These are phyloP conservation scores for Cyphellophora attinorum DNA, from an alignment of 2,329 filamentous ascomycete genomes.

Conservation along the genomic window DNA sequence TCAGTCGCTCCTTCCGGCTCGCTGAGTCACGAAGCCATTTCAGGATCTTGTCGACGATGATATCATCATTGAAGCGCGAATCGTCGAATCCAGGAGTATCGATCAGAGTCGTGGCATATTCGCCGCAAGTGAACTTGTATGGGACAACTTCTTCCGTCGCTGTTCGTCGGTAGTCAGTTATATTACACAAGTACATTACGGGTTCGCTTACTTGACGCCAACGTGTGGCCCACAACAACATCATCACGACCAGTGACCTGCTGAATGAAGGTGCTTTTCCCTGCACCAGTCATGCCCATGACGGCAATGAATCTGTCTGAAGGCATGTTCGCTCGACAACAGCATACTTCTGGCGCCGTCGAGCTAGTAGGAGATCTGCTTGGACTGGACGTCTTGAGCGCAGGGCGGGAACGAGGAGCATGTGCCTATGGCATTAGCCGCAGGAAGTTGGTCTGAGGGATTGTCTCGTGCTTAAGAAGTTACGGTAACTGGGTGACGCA, in stretches of 20 bases:
- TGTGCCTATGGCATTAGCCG: too few relatives aligned
- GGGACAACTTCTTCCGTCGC: background rate
- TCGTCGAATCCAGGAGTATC: conserved; percentile 12
- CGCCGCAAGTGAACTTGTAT: background rate
- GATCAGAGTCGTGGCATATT: conserved; percentile 4
- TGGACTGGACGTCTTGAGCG: too few relatives aligned
- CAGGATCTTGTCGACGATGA: conserved; percentile 5
- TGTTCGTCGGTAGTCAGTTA: background rate
- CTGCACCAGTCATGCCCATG: conserved; percentile 6
- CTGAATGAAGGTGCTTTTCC: conserved; percentile 7
- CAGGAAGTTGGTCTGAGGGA: too few relatives aligned
- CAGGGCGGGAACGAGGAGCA: too few relatives aligned
- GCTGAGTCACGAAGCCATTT: conserved; percentile 3
- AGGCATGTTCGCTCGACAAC: too few relatives aligned
- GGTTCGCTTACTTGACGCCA: background rate
- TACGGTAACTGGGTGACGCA: too few relatives aligned
- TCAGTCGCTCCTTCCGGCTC: conserved; percentile 2
- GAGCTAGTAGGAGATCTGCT: too few relatives aligned
- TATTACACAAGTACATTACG: too few relatives aligned
- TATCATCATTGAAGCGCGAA: conserved; percentile 3
- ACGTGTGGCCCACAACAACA: conserved; percentile 1
- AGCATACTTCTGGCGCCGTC: too few relatives aligned
- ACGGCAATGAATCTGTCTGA: conserved; percentile 7
- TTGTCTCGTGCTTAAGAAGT: too few relatives aligned
- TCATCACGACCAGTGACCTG: conserved; percentile 1